These are phyloP conservation scores for Macrophomina phaseolina DNA, from an alignment of 2,329 filamentous ascomycete genomes.

Conservation along the genomic window DNA sequence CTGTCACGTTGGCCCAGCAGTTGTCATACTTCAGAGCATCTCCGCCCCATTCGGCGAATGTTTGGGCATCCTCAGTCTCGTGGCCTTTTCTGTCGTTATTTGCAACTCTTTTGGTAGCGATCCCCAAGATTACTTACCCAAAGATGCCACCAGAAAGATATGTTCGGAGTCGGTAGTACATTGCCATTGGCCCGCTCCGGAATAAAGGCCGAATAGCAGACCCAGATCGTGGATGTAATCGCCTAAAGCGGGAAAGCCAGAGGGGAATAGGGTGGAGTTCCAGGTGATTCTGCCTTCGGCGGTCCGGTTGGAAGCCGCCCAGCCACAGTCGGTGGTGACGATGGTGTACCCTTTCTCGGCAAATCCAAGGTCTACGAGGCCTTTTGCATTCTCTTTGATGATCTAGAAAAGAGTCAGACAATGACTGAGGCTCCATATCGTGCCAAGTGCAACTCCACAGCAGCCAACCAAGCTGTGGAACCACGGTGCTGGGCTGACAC, in stretches of 20 bases:
- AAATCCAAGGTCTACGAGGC: slow-evolving; percentile 59
- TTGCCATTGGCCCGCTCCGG: slow-evolving; percentile 42
- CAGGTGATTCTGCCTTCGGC: slow-evolving; percentile 56
- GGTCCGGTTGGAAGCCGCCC: slow-evolving; percentile 52
- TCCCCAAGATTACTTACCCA: slow-evolving; percentile 44
- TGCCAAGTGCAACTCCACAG: too few relatives aligned
- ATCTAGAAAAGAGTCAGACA: slow-evolving; percentile 34
- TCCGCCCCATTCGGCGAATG: slow-evolving; percentile 37
- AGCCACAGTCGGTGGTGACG: slow-evolving; percentile 66
- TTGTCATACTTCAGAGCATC: slow-evolving; percentile 59
- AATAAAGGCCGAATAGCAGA: slow-evolving; percentile 62
- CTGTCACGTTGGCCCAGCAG: slow-evolving; percentile 51
- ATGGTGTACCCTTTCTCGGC: slow-evolving; percentile 60
- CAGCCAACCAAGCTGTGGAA: too few relatives aligned
- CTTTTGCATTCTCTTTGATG: slow-evolving; percentile 59
- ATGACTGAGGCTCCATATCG: too few relatives aligned
- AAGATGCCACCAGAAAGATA: slow-evolving; percentile 53
- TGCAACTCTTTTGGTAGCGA: slow-evolving; percentile 40
- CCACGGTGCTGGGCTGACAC: too few relatives aligned
- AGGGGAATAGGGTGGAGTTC: slow-evolving; percentile 58
- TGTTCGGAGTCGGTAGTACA: slow-evolving; percentile 41
- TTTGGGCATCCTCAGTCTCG: slow-evolving; percentile 34
- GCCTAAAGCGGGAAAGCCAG: slow-evolving; percentile 56
- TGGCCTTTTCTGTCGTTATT: slow-evolving; percentile 26
- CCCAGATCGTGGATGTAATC: slow-evolving; percentile 57